Evolutionary conservation across 2,329 filamentous ascomycete species (phyloP).

Genomic region (Plectosphaerella sp.): DNA sequence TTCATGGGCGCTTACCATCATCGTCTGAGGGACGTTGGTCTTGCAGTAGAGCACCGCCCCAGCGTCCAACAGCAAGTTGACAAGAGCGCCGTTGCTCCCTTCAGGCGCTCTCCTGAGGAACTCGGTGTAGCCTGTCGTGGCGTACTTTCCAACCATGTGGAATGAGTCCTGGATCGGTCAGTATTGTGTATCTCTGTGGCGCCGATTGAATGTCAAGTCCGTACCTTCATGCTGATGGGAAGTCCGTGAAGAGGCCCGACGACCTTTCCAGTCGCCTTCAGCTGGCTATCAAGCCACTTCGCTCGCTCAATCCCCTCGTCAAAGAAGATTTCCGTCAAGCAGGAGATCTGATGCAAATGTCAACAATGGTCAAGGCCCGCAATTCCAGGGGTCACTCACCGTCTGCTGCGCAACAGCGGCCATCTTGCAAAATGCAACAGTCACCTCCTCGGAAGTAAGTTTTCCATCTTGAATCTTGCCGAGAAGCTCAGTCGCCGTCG

Average conservation of each 20-base stretch:
- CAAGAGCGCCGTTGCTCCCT: constrained; percentile 48
- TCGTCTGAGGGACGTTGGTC: constrained; percentile 62
- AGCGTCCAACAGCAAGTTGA: constrained; percentile 51
- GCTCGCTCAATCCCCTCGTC: constrained; percentile 39
- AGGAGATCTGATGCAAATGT: constrained; percentile 22
- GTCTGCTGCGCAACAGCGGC: constrained; percentile 22
- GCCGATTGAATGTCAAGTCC: background rate
- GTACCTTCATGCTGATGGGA: constrained; percentile 35
- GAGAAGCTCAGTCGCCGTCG: constrained; percentile 10
- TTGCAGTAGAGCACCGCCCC: constrained; percentile 68
- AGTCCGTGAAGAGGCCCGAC: constrained; percentile 60
- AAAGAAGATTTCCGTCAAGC: constrained; percentile 45
- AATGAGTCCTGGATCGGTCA: constrained; percentile 56
- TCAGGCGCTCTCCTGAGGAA: constrained; percentile 47
- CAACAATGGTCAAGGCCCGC: background rate
- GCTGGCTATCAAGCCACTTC: constrained; percentile 36
- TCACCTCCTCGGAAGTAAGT: constrained; percentile 17
- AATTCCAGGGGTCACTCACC: background rate
- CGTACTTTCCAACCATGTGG: constrained; percentile 45
- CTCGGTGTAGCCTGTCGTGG: constrained; percentile 51
- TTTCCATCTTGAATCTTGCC: constrained; percentile 9
- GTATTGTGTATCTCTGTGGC: constrained; percentile 4
- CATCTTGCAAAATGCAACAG: constrained; percentile 19
- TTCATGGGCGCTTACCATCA: constrained; percentile 28
- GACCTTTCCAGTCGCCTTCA: constrained; percentile 30